Conservation (phyloP, 306 rosid genomes). For the Vicia villosa region DNA sequence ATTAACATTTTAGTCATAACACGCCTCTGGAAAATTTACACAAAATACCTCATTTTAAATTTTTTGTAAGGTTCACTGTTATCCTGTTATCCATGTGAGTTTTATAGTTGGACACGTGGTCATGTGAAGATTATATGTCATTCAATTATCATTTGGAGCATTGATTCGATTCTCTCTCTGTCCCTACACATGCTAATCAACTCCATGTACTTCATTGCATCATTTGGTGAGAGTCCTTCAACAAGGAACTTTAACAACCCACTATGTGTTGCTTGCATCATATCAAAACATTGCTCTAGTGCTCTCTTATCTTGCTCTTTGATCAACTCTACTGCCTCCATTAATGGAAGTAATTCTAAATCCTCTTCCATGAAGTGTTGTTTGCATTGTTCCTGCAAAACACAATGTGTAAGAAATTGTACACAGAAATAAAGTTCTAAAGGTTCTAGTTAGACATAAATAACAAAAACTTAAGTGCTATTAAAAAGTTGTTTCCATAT, state of each 20-base stretch:
- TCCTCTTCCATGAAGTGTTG: constrained; percentile 80
- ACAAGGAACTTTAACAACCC: constrained; percentile 62
- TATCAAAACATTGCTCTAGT: constrained; percentile 60
- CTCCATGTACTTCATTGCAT: constrained; percentile 74
- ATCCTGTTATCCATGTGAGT: background rate
- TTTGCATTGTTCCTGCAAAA: constrained; percentile 57
- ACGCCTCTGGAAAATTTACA: no score
- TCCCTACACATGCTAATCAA: constrained; percentile 50
- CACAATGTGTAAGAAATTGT: background rate
- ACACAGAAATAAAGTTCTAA: background rate
- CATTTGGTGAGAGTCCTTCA: constrained; percentile 65
- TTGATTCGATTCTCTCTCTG: constrained; percentile 46
- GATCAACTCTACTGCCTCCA: constrained; percentile 76
- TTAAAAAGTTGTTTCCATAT: background rate
- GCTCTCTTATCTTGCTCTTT: constrained; percentile 50
- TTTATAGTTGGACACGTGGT: constrained; percentile 8
- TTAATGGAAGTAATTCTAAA: constrained; percentile 55
- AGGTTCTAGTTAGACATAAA: background rate
- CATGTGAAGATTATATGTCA: constrained; percentile 26
- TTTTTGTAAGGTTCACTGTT: background rate
- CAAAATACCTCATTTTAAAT: background rate
- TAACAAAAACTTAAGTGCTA: background rate
- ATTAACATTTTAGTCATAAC: no score
- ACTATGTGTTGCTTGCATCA: constrained; percentile 75
- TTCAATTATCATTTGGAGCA: constrained; percentile 35